Percentiles rank a stretch among this genome's conserved stretches.
These are phyloP conservation scores for Arabidopsis thaliana DNA, from an alignment of 345 rosid genomes.

Conservation along the genomic window DNA sequence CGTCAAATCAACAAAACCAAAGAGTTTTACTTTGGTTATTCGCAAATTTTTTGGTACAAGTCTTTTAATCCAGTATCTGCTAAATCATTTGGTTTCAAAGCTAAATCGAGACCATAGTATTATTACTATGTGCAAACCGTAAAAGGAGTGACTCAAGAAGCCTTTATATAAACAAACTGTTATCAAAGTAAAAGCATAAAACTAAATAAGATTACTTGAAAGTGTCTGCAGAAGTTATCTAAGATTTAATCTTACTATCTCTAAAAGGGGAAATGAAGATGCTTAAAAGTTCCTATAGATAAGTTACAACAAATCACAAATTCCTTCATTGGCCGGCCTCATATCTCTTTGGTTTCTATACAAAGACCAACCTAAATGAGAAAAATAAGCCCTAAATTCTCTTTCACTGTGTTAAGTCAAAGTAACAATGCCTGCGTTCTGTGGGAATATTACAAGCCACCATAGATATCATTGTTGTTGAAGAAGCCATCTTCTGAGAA, in stretches of 20 bases:
- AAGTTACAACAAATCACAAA: constrained; percentile 27
- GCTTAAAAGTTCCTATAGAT: constrained; percentile 23
- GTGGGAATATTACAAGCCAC: constrained; percentile 28
- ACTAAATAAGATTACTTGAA: background rate
- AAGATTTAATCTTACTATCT: background rate
- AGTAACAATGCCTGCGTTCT: constrained; percentile 27
- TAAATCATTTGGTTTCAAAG: no score
- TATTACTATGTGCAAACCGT: background rate
- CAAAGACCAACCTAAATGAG: constrained; percentile 32
- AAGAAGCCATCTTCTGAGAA: constrained; percentile 37
- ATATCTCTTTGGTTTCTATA: constrained; percentile 35
- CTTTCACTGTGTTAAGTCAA: constrained; percentile 38
- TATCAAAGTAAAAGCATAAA: background rate
- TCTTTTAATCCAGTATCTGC: no score
- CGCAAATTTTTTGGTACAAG: no score
- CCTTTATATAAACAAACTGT: constrained; percentile 2
- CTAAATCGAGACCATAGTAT: background rate
- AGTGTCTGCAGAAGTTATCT: constrained; percentile 1
- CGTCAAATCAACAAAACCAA: no score
- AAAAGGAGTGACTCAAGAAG: background rate
- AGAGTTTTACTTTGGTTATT: no score
- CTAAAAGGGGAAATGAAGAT: background rate
- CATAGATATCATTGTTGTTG: constrained; percentile 32
- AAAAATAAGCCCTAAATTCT: constrained; percentile 31
- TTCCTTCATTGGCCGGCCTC: constrained; percentile 6